Percentiles rank a stretch among this genome's conserved stretches.
phyloP scores from a whole-genome alignment of 2,329 filamentous ascomycete species.

The Fusarium equiseti region DNA sequence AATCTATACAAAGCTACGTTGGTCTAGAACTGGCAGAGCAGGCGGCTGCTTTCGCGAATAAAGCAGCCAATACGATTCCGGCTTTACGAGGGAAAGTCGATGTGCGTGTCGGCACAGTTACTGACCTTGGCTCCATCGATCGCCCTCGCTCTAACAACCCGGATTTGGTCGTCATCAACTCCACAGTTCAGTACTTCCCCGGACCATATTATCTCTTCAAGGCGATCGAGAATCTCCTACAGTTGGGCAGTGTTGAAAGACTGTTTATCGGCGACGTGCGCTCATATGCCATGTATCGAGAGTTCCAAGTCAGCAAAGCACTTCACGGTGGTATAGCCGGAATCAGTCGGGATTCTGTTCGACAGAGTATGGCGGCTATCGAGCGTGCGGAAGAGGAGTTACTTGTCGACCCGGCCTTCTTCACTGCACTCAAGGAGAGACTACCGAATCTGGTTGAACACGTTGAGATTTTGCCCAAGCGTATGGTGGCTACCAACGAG shows the following conservation, averaged over 20 bases:
- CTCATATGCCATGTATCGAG: slow-evolving; percentile 31
- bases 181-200: slow-evolving; percentile 49
- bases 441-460: slow-evolving; percentile 41
- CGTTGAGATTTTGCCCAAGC: slow-evolving; percentile 49
- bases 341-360: neutral
- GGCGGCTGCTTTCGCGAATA: neutral
- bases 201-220: slow-evolving; percentile 42
- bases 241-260: slow-evolving; percentile 3
- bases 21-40: slow-evolving; percentile 38
- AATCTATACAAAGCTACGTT: slow-evolving; percentile 36
- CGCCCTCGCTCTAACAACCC: neutral
- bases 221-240: slow-evolving; percentile 33
- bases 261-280: slow-evolving; percentile 45
- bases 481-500: slow-evolving; percentile 48
- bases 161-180: slow-evolving; percentile 45
- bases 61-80: neutral
- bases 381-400: slow-evolving; percentile 39
- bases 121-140: neutral
- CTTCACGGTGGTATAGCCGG: slow-evolving; percentile 1
- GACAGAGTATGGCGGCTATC: slow-evolving; percentile 18
- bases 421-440: slow-evolving; percentile 29
- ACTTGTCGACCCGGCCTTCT: slow-evolving; percentile 46
- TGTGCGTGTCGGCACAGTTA: neutral
- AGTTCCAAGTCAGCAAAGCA: slow-evolving; percentile 37
- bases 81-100: neutral